These are phyloP conservation scores for Ogataea nonfermentans DNA, from an alignment of 805 yeast genomes.

Conservation along the genomic window DNA sequence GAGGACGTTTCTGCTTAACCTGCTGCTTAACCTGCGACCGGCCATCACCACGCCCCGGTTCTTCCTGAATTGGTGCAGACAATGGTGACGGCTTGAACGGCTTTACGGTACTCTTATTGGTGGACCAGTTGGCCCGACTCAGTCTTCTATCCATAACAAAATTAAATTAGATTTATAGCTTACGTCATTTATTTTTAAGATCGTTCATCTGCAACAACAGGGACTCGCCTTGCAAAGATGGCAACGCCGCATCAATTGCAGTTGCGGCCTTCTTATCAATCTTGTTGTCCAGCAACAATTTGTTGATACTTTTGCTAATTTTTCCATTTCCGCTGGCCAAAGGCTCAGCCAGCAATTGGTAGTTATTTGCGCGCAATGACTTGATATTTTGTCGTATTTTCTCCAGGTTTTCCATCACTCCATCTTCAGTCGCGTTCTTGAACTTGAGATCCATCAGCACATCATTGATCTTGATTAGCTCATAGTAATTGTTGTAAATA, in stretches of 20 bases:
- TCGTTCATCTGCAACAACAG: conserved; percentile 28
- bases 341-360: conserved; percentile 10
- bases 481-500: conserved; percentile 74
- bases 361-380: conserved; percentile 18
- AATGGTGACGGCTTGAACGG: conserved; percentile 6
- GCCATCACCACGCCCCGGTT: not conserved
- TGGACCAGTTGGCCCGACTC: conserved; percentile 31
- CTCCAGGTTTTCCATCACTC: conserved; percentile 25
- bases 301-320: conserved; percentile 20
- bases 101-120: conserved; percentile 13
- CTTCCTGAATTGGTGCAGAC: conserved; percentile 8
- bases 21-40: not conserved
- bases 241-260: conserved; percentile 21
- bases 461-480: conserved; percentile 63
- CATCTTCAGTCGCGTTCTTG: conserved; percentile 19
- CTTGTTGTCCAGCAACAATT: conserved; percentile 16
- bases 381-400: conserved; percentile 24
- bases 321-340: conserved; percentile 11
- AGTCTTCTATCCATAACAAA: conserved; percentile 19
- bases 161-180: not conserved
- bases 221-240: conserved; percentile 22
- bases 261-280: conserved; percentile 14
- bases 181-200: conserved; percentile 19
- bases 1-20: conserved; percentile 15
- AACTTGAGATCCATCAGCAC: conserved; percentile 42